Percentiles rank a stretch among this genome's conserved stretches.
phyloP scores from a whole-genome alignment of 1,284 basidiomycete species.

The Marasmius oreades region DNA sequence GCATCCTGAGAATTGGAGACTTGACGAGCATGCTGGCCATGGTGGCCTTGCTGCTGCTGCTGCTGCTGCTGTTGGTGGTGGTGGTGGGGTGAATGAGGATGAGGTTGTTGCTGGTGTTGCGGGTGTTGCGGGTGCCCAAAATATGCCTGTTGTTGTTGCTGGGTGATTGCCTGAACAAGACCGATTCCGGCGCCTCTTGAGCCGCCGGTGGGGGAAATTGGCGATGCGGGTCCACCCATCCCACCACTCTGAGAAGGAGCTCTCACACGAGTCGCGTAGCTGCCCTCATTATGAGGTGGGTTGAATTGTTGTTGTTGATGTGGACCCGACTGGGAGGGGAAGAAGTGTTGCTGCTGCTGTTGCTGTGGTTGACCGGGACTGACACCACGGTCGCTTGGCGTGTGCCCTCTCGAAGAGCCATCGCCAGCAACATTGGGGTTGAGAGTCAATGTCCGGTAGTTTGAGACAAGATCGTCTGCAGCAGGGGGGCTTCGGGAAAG shows the following conservation, averaged over 20 bases:
- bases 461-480: constrained; percentile 47
- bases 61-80: neutral
- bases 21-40: neutral
- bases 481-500: constrained; percentile 57
- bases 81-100: neutral
- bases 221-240: constrained; percentile 29
- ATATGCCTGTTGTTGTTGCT: constrained; percentile 28
- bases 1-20: neutral
- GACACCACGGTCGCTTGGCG: neutral
- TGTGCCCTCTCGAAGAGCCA: constrained; percentile 23
- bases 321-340: neutral
- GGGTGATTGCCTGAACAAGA: constrained; percentile 27
- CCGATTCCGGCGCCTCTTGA: constrained; percentile 25
- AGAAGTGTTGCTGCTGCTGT: constrained; percentile 5
- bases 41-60: neutral
- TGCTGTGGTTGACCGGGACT: constrained; percentile 1
- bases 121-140: constrained; percentile 6
- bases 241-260: constrained; percentile 9
- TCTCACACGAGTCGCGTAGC: constrained; percentile 11
- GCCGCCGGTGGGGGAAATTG: constrained; percentile 41
- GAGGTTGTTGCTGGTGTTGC: constrained; percentile 2
- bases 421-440: neutral
- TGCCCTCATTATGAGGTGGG: constrained; percentile 1
- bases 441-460: constrained; percentile 13
- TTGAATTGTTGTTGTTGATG: constrained; percentile 3